Base-by-base conservation (phyloP, 495 filamentous ascomycete species). In the Symbiotaphrina buchneri region DNA sequence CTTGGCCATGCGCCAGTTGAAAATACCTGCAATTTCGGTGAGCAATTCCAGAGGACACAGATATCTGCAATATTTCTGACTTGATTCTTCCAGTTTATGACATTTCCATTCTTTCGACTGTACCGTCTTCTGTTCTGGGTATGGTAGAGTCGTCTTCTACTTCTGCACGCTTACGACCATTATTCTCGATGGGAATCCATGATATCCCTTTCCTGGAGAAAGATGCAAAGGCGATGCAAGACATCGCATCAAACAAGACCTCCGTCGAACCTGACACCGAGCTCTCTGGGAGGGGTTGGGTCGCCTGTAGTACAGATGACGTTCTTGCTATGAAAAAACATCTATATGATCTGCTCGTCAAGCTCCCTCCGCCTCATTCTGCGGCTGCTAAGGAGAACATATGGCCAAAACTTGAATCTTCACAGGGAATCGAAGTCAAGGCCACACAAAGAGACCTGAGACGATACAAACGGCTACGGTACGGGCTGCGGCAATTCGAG, bases 241-340 rank as follows among this genome's bases (percentile, higher is more conserved):
- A 7, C 7, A 25, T 13, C 8, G 7, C 22, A 13, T 13, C 8
- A 13, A 8, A 7, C 8, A 7, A 25, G 22, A 13, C 22, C 13
- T 25, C 22, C 13, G 22, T 13, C 13, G 22, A 25, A 13, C 8
- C 7, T 25, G 22, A 13, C 22, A 25, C 8, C 22, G 22, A 25
- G 7, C 8, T 8, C 7, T 13, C 7, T 7, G 22, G 22, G 22
- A 57, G 65, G 1, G 71, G 78, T 8, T 95, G 83, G 84, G 66
- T 92, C 27, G 87, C 87, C 1, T 94, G 84, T 48, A 87, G 84
- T 19, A 95, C 87, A 15, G 87, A 97, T 47, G 82, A 71, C 42
- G 76, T 97, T 31, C 61, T 97, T 21, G 67, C 64, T 34, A 74
- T 76, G 50, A 97, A 94, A 48, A 59, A 67, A 18, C 59, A 71